These are phyloP conservation scores for Condylostoma magnum DNA, from an alignment of 169 alveolate genomes.

Conservation along the genomic window DNA sequence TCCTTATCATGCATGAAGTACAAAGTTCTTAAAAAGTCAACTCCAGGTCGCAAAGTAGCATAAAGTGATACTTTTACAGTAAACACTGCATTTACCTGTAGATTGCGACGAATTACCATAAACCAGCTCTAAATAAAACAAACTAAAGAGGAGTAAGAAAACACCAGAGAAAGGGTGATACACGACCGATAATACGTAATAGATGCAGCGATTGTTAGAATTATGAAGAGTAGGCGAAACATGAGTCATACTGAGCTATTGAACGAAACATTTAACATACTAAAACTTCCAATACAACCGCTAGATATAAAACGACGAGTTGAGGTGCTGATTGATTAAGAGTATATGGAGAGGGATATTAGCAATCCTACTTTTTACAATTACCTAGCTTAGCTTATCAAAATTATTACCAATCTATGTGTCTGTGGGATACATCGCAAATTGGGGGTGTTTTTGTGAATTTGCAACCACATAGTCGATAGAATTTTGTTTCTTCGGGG, in stretches of 20 bases:
- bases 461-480: slow-evolving; percentile 70
- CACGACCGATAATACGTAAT: slow-evolving; percentile 61
- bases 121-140: slow-evolving; percentile 49
- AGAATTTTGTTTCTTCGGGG: slow-evolving; percentile 44
- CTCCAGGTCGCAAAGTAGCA: slow-evolving; percentile 24
- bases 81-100: slow-evolving; percentile 37
- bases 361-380: slow-evolving; percentile 55
- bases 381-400: slow-evolving; percentile 75
- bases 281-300: slow-evolving; percentile 59
- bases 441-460: slow-evolving; percentile 55
- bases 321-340: slow-evolving; percentile 83
- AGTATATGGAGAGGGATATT: slow-evolving; percentile 79
- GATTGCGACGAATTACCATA: slow-evolving; percentile 38
- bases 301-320: slow-evolving; percentile 75
- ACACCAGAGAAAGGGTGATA: slow-evolving; percentile 56
- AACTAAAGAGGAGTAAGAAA: slow-evolving; percentile 56
- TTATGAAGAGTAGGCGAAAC: slow-evolving; percentile 59
- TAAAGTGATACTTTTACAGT: slow-evolving; percentile 31
- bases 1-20: slow-evolving; percentile 29
- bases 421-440: slow-evolving; percentile 55
- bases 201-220: slow-evolving; percentile 79
- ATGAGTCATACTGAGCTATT: slow-evolving; percentile 45
- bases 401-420: slow-evolving; percentile 29
- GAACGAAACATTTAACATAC: slow-evolving; percentile 39
- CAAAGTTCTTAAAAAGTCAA: slow-evolving; percentile 19